A percentile compares a stretch with the other conserved stretches of the same genome.
phyloP scores from a whole-genome alignment of 2,329 filamentous ascomycete genomes.

The Colletotrichum cereale region DNA sequence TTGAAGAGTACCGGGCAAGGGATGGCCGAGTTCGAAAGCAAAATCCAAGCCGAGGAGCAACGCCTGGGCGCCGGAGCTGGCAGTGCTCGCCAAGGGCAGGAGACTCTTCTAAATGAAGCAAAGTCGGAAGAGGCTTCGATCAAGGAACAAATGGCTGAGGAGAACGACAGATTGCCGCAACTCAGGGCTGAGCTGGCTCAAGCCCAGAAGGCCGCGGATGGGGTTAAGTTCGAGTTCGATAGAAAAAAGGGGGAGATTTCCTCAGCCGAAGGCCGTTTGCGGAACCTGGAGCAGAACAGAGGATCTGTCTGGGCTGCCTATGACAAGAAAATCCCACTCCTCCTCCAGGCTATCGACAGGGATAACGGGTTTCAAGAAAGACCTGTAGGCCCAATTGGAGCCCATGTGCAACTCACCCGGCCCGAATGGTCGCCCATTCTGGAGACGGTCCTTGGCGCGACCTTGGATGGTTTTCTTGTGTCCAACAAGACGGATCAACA shows the following conservation, averaged over 20 bases:
- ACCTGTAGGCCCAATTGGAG: constrained; percentile 87
- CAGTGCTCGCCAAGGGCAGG: constrained; percentile 69
- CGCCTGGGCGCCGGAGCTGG: constrained; percentile 78
- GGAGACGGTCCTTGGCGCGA: constrained; percentile 79
- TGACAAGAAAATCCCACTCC: constrained; percentile 68
- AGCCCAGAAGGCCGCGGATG: constrained; percentile 14
- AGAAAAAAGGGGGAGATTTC: constrained; percentile 42
- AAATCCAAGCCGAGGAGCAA: constrained; percentile 67
- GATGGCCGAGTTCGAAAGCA: constrained; percentile 58
- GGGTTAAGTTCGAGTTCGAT: constrained; percentile 12
- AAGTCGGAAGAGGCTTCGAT: constrained; percentile 42
- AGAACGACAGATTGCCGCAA: constrained; percentile 5
- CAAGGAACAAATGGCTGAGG: constrained; percentile 26
- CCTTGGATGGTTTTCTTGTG: constrained; percentile 84
- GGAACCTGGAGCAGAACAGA: constrained; percentile 34
- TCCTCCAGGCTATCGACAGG: constrained; percentile 77
- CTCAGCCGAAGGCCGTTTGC: constrained; percentile 30
- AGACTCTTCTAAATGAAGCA: constrained; percentile 41
- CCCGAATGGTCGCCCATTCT: constrained; percentile 87
- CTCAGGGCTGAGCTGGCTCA: constrained; percentile 10
- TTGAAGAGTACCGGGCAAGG: constrained; percentile 66
- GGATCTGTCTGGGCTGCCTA: constrained; percentile 75
- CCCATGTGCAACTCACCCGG: constrained; percentile 80
- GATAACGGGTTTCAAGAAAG: constrained; percentile 76
- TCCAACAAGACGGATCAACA: constrained; percentile 80